Evolutionary conservation across 2,329 filamentous ascomycete species (phyloP).

Genomic region (Chalaropsis ovoidea): DNA sequence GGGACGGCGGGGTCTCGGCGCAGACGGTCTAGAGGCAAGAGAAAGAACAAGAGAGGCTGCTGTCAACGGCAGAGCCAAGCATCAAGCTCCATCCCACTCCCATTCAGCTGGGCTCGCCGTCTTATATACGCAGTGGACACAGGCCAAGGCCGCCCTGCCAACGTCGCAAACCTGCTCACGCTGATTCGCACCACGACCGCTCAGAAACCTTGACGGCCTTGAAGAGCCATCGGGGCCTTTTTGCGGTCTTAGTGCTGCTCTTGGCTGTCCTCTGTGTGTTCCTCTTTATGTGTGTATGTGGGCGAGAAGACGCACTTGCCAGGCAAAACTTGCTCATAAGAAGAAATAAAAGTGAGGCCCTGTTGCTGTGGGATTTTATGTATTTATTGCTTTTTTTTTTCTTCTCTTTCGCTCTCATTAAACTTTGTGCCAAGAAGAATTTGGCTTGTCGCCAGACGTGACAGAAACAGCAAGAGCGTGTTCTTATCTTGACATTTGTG

Average conservation of each 20-base stretch:
- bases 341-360: slow-evolving; percentile 3
- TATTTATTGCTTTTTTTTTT: not conserved
- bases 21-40: not conserved
- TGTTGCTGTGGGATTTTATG: not conserved
- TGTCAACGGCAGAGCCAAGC: not conserved
- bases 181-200: not conserved
- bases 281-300: not conserved
- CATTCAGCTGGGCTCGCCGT: not conserved
- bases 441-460: too few relatives aligned
- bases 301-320: not conserved
- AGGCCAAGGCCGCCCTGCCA: not conserved
- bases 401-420: not conserved
- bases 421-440: not conserved
- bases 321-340: slow-evolving; percentile 11
- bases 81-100: not conserved
- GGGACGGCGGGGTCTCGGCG: not conserved
- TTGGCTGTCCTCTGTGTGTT: not conserved
- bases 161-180: slow-evolving; percentile 8
- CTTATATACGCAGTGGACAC: not conserved
- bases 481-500: too few relatives aligned
- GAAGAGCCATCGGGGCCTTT: not conserved
- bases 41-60: not conserved
- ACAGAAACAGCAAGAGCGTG: too few relatives aligned
- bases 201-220: not conserved
- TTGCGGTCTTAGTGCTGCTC: not conserved